Base-by-base conservation (phyloP, 2,329 filamentous ascomycete species). In the Geosmithia flava region DNA sequence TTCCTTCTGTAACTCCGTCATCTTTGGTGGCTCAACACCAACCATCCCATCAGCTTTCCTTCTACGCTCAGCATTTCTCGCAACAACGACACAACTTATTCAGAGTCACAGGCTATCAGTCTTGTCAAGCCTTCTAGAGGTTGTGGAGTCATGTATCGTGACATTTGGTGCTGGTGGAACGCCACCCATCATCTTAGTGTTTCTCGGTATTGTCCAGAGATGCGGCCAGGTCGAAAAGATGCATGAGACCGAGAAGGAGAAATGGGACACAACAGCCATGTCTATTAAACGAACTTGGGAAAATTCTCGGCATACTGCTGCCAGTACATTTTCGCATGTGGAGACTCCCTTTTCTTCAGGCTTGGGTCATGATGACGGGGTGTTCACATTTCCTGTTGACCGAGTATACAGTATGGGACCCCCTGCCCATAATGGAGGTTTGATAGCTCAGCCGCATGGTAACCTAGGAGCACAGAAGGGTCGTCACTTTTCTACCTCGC, bases 1-100 rank as follows among this genome's bases (percentile, higher is more conserved):
- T 50, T 58, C 57, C 7, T 68, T 63, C 49, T 68, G 65, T 57
- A 66, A 66, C 50, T 66, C 64, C 1, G 54, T 67, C 39, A 59
- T 68, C 5, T 61, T 62, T 20, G 60, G 59, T 8, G 58, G 59
- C 10, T 59, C 62, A 10, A 63, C 59, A 1, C 63, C 65, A 13
- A 55, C 53, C 29, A 51, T 63, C 0, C 64, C 65, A 0, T 62
- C 65, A 5, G 63, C 65, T 6, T 62, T 62, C 16, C 52, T 68
- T 2, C 56, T 68, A 6, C 65, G 68, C 49, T 55, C 60, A 6
- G 60, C 63, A 33, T 68, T 68, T 46, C 51, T 67, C n/a, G 56
- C 62, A 5, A 58, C 59, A n/a, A 67, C 62, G 6, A 53, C 66
- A 27, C 59, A 59, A 37, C 48, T 66, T 27, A 55, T 60, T 19